Conservation (phyloP, 2,329 filamentous ascomycete species). For the Aspergillus intermedius region DNA sequence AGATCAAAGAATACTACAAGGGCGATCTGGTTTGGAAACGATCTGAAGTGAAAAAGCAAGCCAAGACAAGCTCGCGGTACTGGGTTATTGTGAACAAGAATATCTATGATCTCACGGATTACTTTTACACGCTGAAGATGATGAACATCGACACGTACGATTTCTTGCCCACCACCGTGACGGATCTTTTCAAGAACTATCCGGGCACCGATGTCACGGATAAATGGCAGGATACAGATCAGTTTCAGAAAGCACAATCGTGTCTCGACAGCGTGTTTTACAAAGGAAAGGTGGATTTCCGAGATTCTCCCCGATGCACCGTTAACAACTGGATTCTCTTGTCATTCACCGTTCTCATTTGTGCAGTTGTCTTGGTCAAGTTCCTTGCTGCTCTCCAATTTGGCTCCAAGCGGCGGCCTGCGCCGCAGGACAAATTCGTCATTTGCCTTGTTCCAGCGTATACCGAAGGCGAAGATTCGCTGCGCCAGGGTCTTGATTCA, state of each 20-base stretch:
- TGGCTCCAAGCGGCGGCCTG: constrained; percentile 80
- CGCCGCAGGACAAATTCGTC: constrained; percentile 95
- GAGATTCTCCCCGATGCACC: constrained; percentile 66
- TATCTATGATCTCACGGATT: constrained; percentile 87
- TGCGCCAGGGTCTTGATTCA: constrained; percentile 88
- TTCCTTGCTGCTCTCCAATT: constrained; percentile 92
- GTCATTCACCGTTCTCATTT: constrained; percentile 78
- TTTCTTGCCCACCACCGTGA: constrained; percentile 66
- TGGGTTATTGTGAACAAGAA: constrained; percentile 74
- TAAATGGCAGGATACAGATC: constrained; percentile 50
- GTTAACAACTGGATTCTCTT: constrained; percentile 89
- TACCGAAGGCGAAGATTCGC: constrained; percentile 92
- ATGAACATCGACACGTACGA: constrained; percentile 53
- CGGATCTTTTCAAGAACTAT: constrained; percentile 63
- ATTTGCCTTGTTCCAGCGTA: constrained; percentile 98
- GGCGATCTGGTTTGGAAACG: constrained; percentile 72
- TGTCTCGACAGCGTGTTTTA: constrained; percentile 83
- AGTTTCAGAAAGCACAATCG: constrained; percentile 60
- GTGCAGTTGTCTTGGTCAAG: constrained; percentile 72
- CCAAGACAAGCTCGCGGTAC: constrained; percentile 58
- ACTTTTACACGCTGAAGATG: constrained; percentile 67
- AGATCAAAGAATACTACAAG: constrained; percentile 79
- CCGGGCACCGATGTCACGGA: constrained; percentile 72
- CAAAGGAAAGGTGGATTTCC: constrained; percentile 77
- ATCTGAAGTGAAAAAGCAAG: constrained; percentile 56